Conservation (phyloP, 1,284 basidiomycete genomes). For the Sanghuangporus sanghuang region DNA sequence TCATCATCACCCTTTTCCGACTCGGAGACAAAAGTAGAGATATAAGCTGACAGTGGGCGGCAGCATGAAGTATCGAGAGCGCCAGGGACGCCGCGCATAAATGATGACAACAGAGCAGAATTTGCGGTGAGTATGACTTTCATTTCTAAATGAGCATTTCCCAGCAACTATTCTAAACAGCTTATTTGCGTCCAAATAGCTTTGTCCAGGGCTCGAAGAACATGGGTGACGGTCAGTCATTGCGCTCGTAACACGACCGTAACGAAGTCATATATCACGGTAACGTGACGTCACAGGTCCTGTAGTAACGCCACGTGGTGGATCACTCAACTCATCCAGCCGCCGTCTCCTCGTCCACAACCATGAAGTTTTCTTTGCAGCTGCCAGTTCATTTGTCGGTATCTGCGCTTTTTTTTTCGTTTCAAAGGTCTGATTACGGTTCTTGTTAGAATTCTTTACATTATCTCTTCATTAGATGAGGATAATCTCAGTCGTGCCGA, state of each 20-base stretch:
- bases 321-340: background rate
- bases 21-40: too few species aligned
- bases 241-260: too few species aligned
- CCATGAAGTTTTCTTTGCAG: background rate
- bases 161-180: too few species aligned
- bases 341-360: background rate
- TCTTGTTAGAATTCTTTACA: background rate
- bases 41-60: background rate
- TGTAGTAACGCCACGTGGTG: background rate
- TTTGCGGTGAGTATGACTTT: too few species aligned
- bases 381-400: background rate
- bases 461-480: background rate
- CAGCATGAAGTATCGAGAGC: background rate
- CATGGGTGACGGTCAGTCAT: too few species aligned
- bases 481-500: background rate
- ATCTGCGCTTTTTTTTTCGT: background rate
- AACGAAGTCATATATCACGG: too few species aligned
- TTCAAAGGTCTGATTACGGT: background rate
- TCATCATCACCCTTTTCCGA: too few species aligned
- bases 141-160: too few species aligned
- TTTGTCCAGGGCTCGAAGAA: too few species aligned
- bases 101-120: too few species aligned
- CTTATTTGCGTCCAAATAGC: too few species aligned
- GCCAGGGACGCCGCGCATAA: background rate
- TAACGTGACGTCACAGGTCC: too few species aligned